A percentile compares a stretch with the other conserved stretches of the same genome.
phyloP scores from a whole-genome alignment of 495 filamentous ascomycete species.

The Penicillium turbatum region DNA sequence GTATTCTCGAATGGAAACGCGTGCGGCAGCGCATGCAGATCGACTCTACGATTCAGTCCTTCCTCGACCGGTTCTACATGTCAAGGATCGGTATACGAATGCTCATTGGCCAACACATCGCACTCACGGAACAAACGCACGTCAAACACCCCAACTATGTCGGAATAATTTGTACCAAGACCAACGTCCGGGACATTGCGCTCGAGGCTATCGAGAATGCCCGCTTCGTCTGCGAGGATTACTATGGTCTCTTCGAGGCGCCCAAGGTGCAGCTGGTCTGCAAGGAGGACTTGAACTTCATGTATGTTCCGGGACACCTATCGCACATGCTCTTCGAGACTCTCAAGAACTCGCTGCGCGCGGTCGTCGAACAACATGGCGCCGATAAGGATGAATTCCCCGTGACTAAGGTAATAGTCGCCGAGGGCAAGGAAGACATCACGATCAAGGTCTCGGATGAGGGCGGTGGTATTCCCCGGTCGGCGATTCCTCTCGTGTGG shows the following conservation, averaged over 20 bases:
- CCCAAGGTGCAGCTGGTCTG: conserved; percentile 96
- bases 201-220: conserved; percentile 98
- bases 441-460: conserved; percentile 98
- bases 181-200: conserved; percentile 91
- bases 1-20: conserved; percentile 96
- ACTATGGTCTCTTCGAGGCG: conserved; percentile 96
- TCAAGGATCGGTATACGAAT: conserved; percentile 99
- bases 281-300: conserved; percentile 88
- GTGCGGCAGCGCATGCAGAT: conserved; percentile 97
- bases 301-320: conserved; percentile 97
- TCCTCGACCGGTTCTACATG: conserved; percentile 99
- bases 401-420: conserved; percentile 93
- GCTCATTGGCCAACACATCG: conserved; percentile 97
- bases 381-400: conserved; percentile 94
- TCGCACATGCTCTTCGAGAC: conserved; percentile 99
- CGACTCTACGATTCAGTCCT: conserved; percentile 91
- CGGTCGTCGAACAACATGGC: conserved; percentile 93
- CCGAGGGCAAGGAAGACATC: conserved; percentile 96
- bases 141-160: conserved; percentile 88
- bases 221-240: conserved; percentile 96
- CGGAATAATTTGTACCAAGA: conserved; percentile 97
- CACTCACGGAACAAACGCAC: conserved; percentile 86
- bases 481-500: conserved; percentile 92
- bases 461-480: conserved; percentile 89
- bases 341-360: conserved; percentile 94